These are phyloP conservation scores for Pseudopithomyces maydicus DNA, from an alignment of 2,329 filamentous ascomycete genomes.

Conservation along the genomic window DNA sequence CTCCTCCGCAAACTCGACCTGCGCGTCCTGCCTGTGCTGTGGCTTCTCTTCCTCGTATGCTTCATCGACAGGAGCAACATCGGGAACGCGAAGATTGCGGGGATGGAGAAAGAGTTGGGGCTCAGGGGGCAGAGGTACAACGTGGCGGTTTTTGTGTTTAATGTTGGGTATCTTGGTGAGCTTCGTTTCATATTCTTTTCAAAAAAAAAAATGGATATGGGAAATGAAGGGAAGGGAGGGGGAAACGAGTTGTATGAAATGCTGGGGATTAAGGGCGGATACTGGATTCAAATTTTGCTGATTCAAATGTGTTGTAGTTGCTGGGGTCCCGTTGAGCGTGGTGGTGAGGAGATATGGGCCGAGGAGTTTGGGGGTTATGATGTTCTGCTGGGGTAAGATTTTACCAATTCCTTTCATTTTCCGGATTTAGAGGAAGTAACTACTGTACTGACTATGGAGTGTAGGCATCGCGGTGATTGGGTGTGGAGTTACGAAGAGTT, in stretches of 20 bases:
- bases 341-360: not conserved
- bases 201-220: too few species aligned
- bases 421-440: not conserved
- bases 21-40: not conserved
- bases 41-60: not conserved
- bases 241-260: too few species aligned
- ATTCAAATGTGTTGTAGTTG: too few species aligned
- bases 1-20: not conserved
- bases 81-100: not conserved
- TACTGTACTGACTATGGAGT: not conserved
- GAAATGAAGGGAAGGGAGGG: too few species aligned
- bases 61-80: not conserved
- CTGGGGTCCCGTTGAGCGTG: not conserved
- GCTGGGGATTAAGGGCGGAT: too few species aligned
- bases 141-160: not conserved
- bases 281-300: too few species aligned
- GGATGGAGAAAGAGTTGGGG: not conserved
- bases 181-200: too few species aligned
- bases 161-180: not conserved
- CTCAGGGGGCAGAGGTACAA: not conserved
- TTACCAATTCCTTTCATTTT: not conserved
- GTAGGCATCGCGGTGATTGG: not conserved
- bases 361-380: not conserved
- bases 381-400: not conserved
- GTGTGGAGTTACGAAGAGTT: not conserved